Percentiles rank a stretch among this genome's conserved stretches.
phyloP scores from a whole-genome alignment of 2,329 filamentous ascomycete genomes.

The Plenodomus lindquistii region DNA sequence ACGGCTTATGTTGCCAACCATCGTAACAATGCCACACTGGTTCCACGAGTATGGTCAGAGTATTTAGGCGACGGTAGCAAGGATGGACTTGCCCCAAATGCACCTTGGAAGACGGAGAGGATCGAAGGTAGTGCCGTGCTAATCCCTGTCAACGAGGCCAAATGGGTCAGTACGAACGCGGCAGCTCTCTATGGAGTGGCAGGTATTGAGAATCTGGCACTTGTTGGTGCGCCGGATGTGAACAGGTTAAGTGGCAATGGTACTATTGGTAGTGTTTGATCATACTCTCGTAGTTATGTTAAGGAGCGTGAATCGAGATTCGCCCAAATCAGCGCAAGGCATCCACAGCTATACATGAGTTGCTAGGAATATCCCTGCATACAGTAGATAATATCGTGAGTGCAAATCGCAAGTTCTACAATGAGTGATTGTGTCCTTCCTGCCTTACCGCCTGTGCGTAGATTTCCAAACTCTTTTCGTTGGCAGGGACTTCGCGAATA shows the following conservation, averaged over 20 bases:
- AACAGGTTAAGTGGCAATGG: constrained; percentile 15
- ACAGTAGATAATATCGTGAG: no score
- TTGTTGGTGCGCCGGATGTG: constrained; percentile 31
- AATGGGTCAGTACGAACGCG: constrained; percentile 62
- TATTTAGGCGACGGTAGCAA: constrained; percentile 51
- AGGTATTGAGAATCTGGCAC: constrained; percentile 60
- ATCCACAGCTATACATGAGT: no score
- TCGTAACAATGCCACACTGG: constrained; percentile 53
- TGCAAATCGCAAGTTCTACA: no score
- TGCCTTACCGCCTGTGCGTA: no score
- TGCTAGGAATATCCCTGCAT: no score
- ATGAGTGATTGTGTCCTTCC: no score
- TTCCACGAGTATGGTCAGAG: constrained; percentile 58
- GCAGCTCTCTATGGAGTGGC: constrained; percentile 61
- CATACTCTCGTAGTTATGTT: neutral
- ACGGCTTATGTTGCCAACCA: constrained; percentile 58
- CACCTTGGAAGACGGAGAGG: constrained; percentile 47
- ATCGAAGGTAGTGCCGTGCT: constrained; percentile 53
- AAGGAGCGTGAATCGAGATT: neutral
- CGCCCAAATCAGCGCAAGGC: no score
- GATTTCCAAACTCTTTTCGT: no score
- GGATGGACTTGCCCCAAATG: constrained; percentile 46
- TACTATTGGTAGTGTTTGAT: constrained; percentile 1
- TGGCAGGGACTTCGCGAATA: no score
- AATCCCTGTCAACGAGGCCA: constrained; percentile 57